Base-by-base conservation (phyloP, 768 basidiomycete species). In the Tulasnella sp. region DNA sequence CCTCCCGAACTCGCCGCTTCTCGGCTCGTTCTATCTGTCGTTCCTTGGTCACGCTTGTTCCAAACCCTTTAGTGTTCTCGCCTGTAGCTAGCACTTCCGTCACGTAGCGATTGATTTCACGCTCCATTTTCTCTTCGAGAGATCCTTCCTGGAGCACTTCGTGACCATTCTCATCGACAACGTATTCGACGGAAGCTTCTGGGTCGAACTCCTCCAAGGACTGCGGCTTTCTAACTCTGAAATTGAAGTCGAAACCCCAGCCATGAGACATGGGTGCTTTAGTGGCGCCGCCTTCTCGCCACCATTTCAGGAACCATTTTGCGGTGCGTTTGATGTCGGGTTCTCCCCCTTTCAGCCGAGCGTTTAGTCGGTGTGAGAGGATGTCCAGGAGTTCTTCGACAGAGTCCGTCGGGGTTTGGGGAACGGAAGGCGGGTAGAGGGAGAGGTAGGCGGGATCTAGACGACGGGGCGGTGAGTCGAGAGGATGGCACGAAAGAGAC, bases 291-390 rank as follows among this genome's bases (percentile, higher is more conserved):
- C 83, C 83, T 22, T 81, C 80, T 47, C 96, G 88, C 89, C 95
- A 99, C 86, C 93, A 93, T 62, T 86, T 83, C 47, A 98, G 85
- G 77, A 98, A 90, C 84, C 90, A 93, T 26, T 83, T 82, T 4
- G 90, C 90, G 9, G 94, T 92, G 29, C 92, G 86, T 4, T 85
- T 79, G 4, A 84, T 77, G 81, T 98, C 91, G 65, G 83, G 82
- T 62, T 87, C 83, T 16, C 90, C 93, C 5, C 95, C 94, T 74
- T 88, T 86, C 75, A 85, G 82, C 22, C 96, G 81, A 84, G 95
- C 92, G n/a, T 91, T 88, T 78, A 96, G 87, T 17, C 95, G 86
- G 44, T 78, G 78, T 0, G 89, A 92, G 37, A 99, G 83, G 22
- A 84, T 81, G 22, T 85, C 83, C 39, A 97, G 83, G 78, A 98